Evolutionary conservation across 179 eudicot species (phyloP), one percentile per base, ranked within the genome.

Genomic region (Silene vulgaris): DNA sequence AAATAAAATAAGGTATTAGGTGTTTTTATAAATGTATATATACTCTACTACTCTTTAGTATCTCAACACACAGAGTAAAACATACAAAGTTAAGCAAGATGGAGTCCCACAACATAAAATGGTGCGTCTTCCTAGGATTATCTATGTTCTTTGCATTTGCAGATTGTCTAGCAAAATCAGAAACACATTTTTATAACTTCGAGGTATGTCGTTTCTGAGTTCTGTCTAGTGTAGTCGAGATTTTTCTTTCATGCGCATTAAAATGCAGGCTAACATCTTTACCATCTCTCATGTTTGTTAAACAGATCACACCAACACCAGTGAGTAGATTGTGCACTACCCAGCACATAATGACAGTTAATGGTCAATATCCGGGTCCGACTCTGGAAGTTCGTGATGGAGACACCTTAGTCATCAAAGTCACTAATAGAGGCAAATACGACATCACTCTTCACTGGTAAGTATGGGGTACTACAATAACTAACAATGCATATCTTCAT

Each of bases 141-240:
- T 71, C 81, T 3, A 48, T 77, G 9, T 1, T 82, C 62, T 71
- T 85, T 12, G 74, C 82, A 69, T 50, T 73, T 63, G 60, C 79
- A 2, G 72, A 83, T 74, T 76, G 80, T 78, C 75, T 76, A 4
- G 82, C 87, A 40, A 76, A 77, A 59, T 86, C 91, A 50, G 86
- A 85, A 66, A 86, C 76, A 23, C 91, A 85, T 19, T 69, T 83
- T 79, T 89, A 89, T 52, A 68, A 88, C 57, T 92, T 90, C 59
- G 82, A 82, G 23, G 97, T 88, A 90, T 54, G 88, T 29, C 32
- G 9, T 13, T 59, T 20, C 20, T 12, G 43, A 20, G 29, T 66
- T 23, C 19, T 5, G 8, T 59, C 4, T n/a, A 3, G 11, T 17
- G 1, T 28, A 5, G n/a, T 9, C 26, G 4, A n/a, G 48, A 4